A percentile compares a stretch with the other conserved stretches of the same genome.
Conservation (phyloP, 805 yeast genomes). For the Wickerhamiella occidentalis region DNA sequence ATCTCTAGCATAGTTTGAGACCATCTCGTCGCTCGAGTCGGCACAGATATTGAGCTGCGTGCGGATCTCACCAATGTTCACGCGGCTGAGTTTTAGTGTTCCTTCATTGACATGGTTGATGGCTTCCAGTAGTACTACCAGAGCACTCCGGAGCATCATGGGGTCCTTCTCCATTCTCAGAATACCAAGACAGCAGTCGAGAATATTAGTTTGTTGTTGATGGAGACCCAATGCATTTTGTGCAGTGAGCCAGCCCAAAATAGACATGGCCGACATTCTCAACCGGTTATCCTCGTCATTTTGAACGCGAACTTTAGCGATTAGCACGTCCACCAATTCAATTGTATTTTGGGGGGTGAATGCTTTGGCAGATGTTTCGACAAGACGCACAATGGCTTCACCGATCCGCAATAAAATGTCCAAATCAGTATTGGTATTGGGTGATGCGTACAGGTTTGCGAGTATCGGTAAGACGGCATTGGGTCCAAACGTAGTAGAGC, state of each 20-base stretch:
- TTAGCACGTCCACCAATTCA: conserved; percentile 25
- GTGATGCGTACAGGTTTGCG: conserved; percentile 29
- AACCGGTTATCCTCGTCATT: conserved; percentile 40
- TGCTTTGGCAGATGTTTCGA: conserved; percentile 39
- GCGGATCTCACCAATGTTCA: neutral
- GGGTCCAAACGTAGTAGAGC: conserved; percentile 37
- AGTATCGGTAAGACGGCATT: conserved; percentile 30
- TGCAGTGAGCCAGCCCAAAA: conserved; percentile 61
- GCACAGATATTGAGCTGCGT: conserved; percentile 2
- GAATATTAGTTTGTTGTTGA: conserved; percentile 38
- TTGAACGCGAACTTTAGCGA: conserved; percentile 13
- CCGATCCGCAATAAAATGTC: conserved; percentile 73
- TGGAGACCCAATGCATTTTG: conserved; percentile 44
- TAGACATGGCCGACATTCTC: conserved; percentile 77
- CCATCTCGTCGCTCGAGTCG: conserved; percentile 5
- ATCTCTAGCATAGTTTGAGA: conserved; percentile 8
- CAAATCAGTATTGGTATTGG: conserved; percentile 28
- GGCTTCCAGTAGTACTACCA: conserved; percentile 40
- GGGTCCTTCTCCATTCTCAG: conserved; percentile 44
- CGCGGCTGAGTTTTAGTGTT: conserved; percentile 15
- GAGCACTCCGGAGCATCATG: conserved; percentile 61
- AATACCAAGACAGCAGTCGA: conserved; percentile 71
- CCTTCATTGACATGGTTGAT: conserved; percentile 25
- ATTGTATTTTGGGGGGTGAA: conserved; percentile 36
- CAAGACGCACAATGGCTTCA: conserved; percentile 57